Evolutionary conservation across 306 rosid genomes (phyloP).

Genomic region (Carpinus fangiana): DNA sequence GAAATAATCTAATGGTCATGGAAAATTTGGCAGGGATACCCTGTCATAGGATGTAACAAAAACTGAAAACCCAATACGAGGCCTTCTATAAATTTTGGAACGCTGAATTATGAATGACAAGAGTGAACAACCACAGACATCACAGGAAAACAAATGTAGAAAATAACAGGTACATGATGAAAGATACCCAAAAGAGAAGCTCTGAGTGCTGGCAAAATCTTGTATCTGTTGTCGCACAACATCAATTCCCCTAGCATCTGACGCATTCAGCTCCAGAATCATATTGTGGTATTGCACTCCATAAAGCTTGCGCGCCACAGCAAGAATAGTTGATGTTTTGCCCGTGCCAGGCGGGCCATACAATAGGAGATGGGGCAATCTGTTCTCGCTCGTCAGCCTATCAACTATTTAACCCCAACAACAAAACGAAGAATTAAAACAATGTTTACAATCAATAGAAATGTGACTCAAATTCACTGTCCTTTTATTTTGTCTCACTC

Average conservation of each 20-base stretch:
- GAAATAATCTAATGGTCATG: background rate
- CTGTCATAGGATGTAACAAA: background rate
- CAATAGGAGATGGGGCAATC: constrained; percentile 87
- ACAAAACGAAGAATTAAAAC: constrained; percentile 16
- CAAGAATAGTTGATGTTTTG: constrained; percentile 91
- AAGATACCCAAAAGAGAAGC: constrained; percentile 84
- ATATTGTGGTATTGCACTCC: constrained; percentile 70
- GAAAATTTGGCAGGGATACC: background rate
- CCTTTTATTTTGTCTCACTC: background rate
- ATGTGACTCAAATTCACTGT: background rate
- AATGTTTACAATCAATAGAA: background rate
- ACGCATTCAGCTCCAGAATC: constrained; percentile 94
- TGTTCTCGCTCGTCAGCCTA: constrained; percentile 80
- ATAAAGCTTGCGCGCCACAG: constrained; percentile 85
- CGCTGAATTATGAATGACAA: background rate
- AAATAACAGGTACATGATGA: constrained; percentile 8
- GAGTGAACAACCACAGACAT: background rate
- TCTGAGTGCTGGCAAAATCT: constrained; percentile 93
- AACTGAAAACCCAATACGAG: background rate
- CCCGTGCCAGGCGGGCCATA: constrained; percentile 99
- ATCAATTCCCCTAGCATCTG: constrained; percentile 95
- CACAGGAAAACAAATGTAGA: background rate
- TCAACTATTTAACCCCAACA: constrained; percentile 55
- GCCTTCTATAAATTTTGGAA: background rate
- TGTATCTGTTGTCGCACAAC: constrained; percentile 94